phyloP scores from a whole-genome alignment of 2,329 filamentous ascomycete species.

The Hymenoscyphus scutula region DNA sequence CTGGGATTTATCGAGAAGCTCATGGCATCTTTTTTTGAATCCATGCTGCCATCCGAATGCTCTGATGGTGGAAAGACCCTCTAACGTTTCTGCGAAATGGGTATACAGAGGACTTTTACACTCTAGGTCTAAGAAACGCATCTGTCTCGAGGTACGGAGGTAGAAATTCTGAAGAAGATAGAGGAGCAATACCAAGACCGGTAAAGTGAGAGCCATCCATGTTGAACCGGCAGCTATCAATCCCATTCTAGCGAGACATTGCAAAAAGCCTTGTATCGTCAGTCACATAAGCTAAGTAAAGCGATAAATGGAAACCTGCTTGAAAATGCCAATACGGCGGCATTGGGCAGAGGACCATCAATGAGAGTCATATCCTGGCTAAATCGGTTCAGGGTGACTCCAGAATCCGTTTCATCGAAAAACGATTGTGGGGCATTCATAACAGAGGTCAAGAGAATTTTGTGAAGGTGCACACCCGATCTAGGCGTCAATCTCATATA shows the following conservation, averaged over 20 bases:
- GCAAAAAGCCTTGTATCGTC: conserved; percentile 11
- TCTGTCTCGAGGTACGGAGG: conserved; percentile 48
- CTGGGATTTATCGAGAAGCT: conserved; percentile 47
- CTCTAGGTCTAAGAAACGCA: conserved; percentile 49
- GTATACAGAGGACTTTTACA: conserved; percentile 45
- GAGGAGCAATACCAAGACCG: conserved; percentile 16
- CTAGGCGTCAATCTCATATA: neutral
- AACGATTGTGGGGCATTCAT: conserved; percentile 29
- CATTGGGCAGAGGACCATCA: conserved; percentile 31
- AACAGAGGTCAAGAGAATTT: neutral
- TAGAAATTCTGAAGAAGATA: conserved; percentile 42
- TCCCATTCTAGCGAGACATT: conserved; percentile 35
- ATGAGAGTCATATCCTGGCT: conserved; percentile 32
- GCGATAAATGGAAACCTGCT: neutral
- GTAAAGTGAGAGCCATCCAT: conserved; percentile 30
- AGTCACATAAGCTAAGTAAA: no score
- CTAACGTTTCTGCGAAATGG: conserved; percentile 47
- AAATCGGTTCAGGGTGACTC: conserved; percentile 27
- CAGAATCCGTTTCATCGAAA: conserved; percentile 26
- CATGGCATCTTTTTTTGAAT: neutral
- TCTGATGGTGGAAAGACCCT: conserved; percentile 45
- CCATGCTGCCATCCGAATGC: conserved; percentile 44
- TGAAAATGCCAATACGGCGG: neutral
- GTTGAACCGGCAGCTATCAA: conserved; percentile 37
- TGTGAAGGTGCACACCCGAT: neutral